These are phyloP conservation scores for Fraxinus paxiana DNA, from an alignment of 305 asterid genomes.

Conservation along the genomic window DNA sequence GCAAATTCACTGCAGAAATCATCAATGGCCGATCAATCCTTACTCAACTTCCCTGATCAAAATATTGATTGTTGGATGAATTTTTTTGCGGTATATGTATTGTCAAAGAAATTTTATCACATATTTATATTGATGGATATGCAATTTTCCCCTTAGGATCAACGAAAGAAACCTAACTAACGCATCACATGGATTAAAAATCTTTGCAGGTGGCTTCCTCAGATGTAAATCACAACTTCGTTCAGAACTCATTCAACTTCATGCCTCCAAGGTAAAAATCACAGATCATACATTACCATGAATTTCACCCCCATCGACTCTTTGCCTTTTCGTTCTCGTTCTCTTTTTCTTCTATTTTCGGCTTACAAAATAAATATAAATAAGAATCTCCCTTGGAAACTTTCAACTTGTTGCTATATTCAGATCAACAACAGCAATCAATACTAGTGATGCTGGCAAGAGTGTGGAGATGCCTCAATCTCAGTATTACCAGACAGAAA, in stretches of 20 bases:
- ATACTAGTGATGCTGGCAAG: slow-evolving; percentile 10
- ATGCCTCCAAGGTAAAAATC: slow-evolving; percentile 34
- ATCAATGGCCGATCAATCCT: slow-evolving; percentile 19
- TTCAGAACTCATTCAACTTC: slow-evolving; percentile 11
- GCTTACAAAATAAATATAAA: not conserved
- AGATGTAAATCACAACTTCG: slow-evolving; percentile 10
- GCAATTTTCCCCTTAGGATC: not conserved
- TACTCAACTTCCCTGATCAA: slow-evolving; percentile 21
- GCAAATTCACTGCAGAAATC: slow-evolving; percentile 23
- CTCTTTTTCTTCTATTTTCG: not conserved
- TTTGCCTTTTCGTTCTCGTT: not conserved
- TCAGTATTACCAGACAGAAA: slow-evolving; percentile 10
- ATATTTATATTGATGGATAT: slow-evolving; percentile 1
- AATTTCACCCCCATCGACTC: not conserved
- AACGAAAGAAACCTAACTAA: not conserved
- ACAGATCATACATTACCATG: not conserved
- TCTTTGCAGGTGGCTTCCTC: slow-evolving; percentile 21
- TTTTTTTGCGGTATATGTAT: not conserved
- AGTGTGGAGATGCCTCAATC: slow-evolving; percentile 7
- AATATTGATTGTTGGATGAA: not conserved
- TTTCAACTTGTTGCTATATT: slow-evolving; percentile 5
- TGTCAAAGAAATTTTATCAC: not conserved
- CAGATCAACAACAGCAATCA: not conserved
- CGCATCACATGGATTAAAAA: not conserved
- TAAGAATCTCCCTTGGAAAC: not conserved